These are phyloP conservation scores for Fusarium sp. DNA, from an alignment of 2,329 filamentous ascomycete species.

Conservation along the genomic window DNA sequence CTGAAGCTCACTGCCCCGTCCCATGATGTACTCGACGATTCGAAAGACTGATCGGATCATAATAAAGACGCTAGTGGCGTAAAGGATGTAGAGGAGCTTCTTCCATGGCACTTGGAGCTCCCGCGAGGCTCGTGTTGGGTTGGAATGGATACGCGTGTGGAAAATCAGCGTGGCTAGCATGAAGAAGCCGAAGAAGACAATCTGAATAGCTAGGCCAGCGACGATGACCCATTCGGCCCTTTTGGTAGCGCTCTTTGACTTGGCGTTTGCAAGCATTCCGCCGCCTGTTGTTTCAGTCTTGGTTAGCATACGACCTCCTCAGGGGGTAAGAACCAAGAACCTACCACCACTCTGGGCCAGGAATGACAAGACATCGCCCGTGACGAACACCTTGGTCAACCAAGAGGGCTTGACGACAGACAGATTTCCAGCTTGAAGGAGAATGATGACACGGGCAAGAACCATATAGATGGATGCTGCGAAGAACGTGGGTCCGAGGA, in stretches of 20 bases:
- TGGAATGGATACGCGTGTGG: neutral
- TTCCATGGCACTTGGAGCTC: neutral
- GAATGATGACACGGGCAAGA: neutral
- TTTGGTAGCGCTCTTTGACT: neutral
- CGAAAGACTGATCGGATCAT: neutral
- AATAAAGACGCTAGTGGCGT: neutral
- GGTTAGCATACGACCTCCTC: neutral
- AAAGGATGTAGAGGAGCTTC: neutral
- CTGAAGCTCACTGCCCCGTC: neutral
- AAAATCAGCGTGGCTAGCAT: neutral
- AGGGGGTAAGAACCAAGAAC: neutral
- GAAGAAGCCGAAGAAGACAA: neutral
- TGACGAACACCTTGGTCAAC: neutral
- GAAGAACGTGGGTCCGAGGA: neutral
- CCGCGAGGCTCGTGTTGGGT: neutral
- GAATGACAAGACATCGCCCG: neutral
- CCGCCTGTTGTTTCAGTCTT: neutral
- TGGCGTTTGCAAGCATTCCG: neutral
- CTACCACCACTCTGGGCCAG: neutral
- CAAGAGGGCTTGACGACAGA: neutral
- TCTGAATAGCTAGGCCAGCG: neutral
- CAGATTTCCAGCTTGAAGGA: neutral
- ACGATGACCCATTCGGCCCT: neutral
- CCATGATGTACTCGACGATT: neutral
- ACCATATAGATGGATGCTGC: neutral